phyloP scores from a whole-genome alignment of 2,329 filamentous ascomycete species.

The Coniochaeta sp. region DNA sequence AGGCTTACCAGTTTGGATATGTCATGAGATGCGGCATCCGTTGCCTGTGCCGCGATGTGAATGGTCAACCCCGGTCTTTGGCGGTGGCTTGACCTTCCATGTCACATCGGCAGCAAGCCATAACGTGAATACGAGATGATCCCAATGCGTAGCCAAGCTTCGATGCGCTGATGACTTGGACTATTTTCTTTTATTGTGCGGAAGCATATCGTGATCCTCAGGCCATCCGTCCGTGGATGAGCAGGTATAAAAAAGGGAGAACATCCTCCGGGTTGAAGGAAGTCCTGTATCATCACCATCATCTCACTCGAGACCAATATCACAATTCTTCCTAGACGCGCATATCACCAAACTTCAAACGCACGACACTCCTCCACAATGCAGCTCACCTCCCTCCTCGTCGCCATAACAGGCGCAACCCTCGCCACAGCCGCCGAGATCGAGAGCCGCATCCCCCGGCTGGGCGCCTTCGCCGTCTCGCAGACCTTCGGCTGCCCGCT shows the following conservation, averaged over 20 bases:
- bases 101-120: not conserved
- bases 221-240: not conserved
- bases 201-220: not conserved
- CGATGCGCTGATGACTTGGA: not conserved
- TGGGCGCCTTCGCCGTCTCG: conserved; percentile 6
- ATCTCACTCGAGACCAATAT: not conserved
- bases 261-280: not conserved
- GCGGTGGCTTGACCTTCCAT: not conserved
- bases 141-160: not conserved
- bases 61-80: not conserved
- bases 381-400: not conserved
- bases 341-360: not conserved
- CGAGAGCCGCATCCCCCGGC: conserved; percentile 2
- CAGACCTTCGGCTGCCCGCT: conserved; percentile 3
- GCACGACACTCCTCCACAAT: not conserved
- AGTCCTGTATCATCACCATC: not conserved
- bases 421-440: conserved; percentile 1
- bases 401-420: not conserved
- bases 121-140: not conserved
- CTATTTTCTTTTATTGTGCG: not conserved
- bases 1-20: not conserved
- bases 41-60: not conserved
- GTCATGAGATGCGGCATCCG: not conserved
- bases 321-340: no score
- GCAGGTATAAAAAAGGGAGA: not conserved